Base-by-base conservation (phyloP, 768 basidiomycete genomes). In the Kwoniella sp. region DNA sequence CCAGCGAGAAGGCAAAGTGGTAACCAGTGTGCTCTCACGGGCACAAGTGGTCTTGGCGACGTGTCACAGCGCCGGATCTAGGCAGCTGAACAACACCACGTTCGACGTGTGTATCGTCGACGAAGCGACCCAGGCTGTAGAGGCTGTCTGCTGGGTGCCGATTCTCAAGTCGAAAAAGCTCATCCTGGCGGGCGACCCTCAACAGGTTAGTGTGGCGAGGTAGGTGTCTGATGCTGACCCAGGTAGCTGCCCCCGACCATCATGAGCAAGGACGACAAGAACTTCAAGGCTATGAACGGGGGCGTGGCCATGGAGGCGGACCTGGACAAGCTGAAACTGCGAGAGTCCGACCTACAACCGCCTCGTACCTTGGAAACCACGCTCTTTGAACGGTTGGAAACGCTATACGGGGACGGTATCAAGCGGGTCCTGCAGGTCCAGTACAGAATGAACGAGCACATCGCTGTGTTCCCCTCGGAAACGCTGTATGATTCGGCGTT, bases 101-200 rank as follows among this genome's bases (percentile, higher is more conserved):
- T 99, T 99, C 65, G 95, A 99, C 68, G 86, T 93, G 0, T 83
- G 91, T 10, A 86, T 99, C 39, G 92, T 99, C 47, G 95, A 99
- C 61, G 95, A 99, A 76, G 95, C 95, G 0, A 96, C 95, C 0
- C 95, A 98, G 72, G 93, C 92, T 3, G 68, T 95, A 12, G 93
- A 99, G 76, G 89, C 91, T 20, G 91, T 91, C 4, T 96, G 91
- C 75, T 96, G 93, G 91, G 82, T 98, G 27, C 92, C 95, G 0
- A 86, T 96, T 49, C 82, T 92, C 74, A 93, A 92, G 71, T 87
- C 84, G 1, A 86, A 84, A 76, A 93, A 90, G 71, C 77, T 91
- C 42, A 86, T 91, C 12, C 77, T 95, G 22, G 92, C 92, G 1
- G 93, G 93, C 0, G 93, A 96, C 74, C 92, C 91, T 1, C 86